Percentiles rank a stretch among this genome's conserved stretches.
These are phyloP conservation scores for Mentha longifolia DNA, from an alignment of 257 asterid genomes.

Conservation along the genomic window DNA sequence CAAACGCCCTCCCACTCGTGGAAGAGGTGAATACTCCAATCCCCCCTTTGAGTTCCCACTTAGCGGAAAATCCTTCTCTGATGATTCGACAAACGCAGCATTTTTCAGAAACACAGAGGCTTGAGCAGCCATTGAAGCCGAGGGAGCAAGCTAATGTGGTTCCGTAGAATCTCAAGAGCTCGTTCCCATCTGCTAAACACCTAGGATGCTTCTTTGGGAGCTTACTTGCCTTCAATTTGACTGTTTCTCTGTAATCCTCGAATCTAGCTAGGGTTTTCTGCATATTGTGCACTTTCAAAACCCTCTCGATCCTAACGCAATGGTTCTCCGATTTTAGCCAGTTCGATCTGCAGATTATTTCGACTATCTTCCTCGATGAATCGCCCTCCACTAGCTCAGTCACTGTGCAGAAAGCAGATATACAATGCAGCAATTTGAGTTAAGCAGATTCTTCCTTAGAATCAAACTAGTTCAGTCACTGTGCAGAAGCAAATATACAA, in stretches of 20 bases:
- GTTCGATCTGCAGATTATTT: constrained; percentile 82
- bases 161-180: constrained; percentile 78
- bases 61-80: constrained; percentile 64
- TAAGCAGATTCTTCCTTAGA: too few species aligned
- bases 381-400: constrained; percentile 87
- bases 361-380: constrained; percentile 84
- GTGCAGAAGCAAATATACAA: neutral
- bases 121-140: constrained; percentile 66
- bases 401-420: constrained; percentile 42
- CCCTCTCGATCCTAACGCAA: constrained; percentile 64
- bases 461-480: neutral
- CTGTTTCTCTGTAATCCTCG: constrained; percentile 77
- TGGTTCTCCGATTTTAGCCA: constrained; percentile 63
- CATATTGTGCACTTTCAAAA: constrained; percentile 76
- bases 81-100: constrained; percentile 76
- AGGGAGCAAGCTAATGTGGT: constrained; percentile 74
- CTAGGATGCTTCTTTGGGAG: constrained; percentile 88
- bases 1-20: constrained; percentile 81
- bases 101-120: constrained; percentile 66
- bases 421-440: too few species aligned
- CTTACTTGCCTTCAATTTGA: constrained; percentile 68
- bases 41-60: constrained; percentile 59
- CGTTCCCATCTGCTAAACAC: constrained; percentile 91
- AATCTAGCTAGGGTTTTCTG: constrained; percentile 73
- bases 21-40: constrained; percentile 85